A percentile compares a stretch with the other conserved stretches of the same genome.
These are phyloP conservation scores for Thinopyrum elongatum DNA, from an alignment of 176 grass and related monocot species.

Conservation along the genomic window DNA sequence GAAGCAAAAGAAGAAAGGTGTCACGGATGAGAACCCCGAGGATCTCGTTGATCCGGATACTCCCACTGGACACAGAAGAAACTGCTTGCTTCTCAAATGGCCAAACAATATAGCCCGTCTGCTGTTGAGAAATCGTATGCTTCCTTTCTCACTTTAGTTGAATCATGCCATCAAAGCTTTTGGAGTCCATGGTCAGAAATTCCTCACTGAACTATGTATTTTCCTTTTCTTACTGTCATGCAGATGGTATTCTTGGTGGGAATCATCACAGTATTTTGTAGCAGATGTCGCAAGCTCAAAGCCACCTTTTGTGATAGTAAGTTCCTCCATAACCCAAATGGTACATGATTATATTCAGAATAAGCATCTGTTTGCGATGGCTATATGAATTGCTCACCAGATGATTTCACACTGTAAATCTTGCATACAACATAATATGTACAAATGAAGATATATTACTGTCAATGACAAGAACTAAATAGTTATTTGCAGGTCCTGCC, in stretches of 20 bases:
- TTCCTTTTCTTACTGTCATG: background rate
- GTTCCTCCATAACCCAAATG: constrained; percentile 2
- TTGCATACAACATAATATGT: background rate
- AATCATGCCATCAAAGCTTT: background rate
- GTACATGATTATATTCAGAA: background rate
- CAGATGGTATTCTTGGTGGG: constrained; percentile 91
- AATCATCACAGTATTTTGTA: constrained; percentile 64
- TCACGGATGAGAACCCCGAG: constrained; percentile 48
- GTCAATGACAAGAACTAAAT: background rate
- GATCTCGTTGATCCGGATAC: constrained; percentile 62
- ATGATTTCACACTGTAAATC: background rate
- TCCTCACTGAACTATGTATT: background rate
- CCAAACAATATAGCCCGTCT: constrained; percentile 69
- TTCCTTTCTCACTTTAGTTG: background rate
- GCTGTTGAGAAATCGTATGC: constrained; percentile 71
- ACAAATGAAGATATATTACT: background rate
- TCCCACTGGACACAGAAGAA: constrained; percentile 62
- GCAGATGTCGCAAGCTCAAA: constrained; percentile 69
- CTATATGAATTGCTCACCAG: background rate
- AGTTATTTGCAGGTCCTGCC: constrained; percentile 51
- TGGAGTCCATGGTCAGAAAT: constrained; percentile 2
- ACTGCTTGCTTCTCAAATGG: constrained; percentile 58
- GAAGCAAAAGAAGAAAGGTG: constrained; percentile 54
- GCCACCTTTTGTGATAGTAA: constrained; percentile 76
- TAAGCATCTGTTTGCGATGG: background rate